phyloP scores from a whole-genome alignment of 2,329 filamentous ascomycete genomes.

The Ceratocystis harringtonii region DNA sequence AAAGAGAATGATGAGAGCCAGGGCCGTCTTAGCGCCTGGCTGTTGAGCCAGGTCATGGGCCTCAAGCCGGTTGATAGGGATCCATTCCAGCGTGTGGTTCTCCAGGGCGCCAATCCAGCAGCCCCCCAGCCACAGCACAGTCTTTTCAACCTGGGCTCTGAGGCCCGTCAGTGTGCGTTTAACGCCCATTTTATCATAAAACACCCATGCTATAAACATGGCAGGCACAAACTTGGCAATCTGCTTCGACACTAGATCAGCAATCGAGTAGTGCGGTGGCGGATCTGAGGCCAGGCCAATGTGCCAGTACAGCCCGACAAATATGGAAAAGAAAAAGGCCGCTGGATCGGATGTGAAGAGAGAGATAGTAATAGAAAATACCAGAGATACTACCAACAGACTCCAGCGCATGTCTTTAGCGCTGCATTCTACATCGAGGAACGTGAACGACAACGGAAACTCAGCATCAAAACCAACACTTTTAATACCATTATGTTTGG shows the following conservation, averaged over 20 bases:
- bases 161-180: slow-evolving; percentile 55
- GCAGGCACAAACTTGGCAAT: slow-evolving; percentile 75
- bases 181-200: slow-evolving; percentile 71
- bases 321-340: slow-evolving; percentile 73
- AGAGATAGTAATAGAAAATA: slow-evolving; percentile 63
- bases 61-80: slow-evolving; percentile 85
- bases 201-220: slow-evolving; percentile 71
- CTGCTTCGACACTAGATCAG: slow-evolving; percentile 60
- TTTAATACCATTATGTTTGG: slow-evolving; percentile 55
- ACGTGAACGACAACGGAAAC: slow-evolving; percentile 77
- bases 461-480: slow-evolving; percentile 72
- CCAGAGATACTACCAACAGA: slow-evolving; percentile 63
- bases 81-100: slow-evolving; percentile 90
- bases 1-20: slow-evolving; percentile 60
- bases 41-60: slow-evolving; percentile 78
- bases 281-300: slow-evolving; percentile 82
- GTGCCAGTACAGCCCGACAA: slow-evolving; percentile 74
- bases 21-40: slow-evolving; percentile 70
- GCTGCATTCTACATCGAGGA: slow-evolving; percentile 51
- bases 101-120: slow-evolving; percentile 85
- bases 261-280: slow-evolving; percentile 50
- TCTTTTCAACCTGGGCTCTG: slow-evolving; percentile 77
- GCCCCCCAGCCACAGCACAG: slow-evolving; percentile 73
- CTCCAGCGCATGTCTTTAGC: slow-evolving; percentile 73
- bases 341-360: slow-evolving; percentile 66